A percentile compares a stretch with the other conserved stretches of the same genome.
Evolutionary conservation across 2,329 filamentous ascomycete species (phyloP).

Genomic region (Neonectria coccinea): DNA sequence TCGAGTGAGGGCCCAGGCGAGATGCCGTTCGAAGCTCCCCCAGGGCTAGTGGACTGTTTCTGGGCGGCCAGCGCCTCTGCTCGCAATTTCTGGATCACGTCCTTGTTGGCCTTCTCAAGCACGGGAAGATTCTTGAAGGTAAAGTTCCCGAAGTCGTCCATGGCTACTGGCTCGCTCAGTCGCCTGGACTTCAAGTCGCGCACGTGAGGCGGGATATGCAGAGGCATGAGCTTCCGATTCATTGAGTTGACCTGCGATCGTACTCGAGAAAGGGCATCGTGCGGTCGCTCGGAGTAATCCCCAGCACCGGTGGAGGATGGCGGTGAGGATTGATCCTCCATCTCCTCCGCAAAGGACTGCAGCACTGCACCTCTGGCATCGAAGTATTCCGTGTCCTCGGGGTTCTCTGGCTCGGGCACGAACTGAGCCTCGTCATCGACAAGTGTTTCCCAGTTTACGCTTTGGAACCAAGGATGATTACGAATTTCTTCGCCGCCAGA

Average conservation of each 20-base stretch:
- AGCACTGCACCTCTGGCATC: slow-evolving; percentile 91
- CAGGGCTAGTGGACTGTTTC: slow-evolving; percentile 64
- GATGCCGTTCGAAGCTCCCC: slow-evolving; percentile 54
- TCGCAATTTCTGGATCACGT: slow-evolving; percentile 95
- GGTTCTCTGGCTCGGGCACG: slow-evolving; percentile 90
- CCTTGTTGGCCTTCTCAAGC: slow-evolving; percentile 97
- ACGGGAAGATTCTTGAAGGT: slow-evolving; percentile 97
- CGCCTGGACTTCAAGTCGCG: slow-evolving; percentile 88
- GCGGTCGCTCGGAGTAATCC: slow-evolving; percentile 88
- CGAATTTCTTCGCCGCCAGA: slow-evolving; percentile 93
- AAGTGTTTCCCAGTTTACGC: slow-evolving; percentile 88
- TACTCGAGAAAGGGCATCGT: slow-evolving; percentile 92
- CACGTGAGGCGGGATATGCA: slow-evolving; percentile 97
- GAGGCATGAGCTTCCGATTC: slow-evolving; percentile 91
- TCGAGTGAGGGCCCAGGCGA: slow-evolving; percentile 80
- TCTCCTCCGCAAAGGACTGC: slow-evolving; percentile 91
- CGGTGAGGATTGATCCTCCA: slow-evolving; percentile 88
- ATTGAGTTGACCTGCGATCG: slow-evolving; percentile 86
- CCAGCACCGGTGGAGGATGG: slow-evolving; percentile 75
- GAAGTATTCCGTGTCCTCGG: slow-evolving; percentile 98
- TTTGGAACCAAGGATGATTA: slow-evolving; percentile 87
- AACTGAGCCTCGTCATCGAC: slow-evolving; percentile 97
- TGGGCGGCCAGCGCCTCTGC: slow-evolving; percentile 85
- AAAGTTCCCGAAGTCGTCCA: slow-evolving; percentile 96
- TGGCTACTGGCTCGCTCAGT: slow-evolving; percentile 87